These are phyloP conservation scores for Talaromyces thailandensis DNA, from an alignment of 495 filamentous ascomycete genomes.

Conservation along the genomic window DNA sequence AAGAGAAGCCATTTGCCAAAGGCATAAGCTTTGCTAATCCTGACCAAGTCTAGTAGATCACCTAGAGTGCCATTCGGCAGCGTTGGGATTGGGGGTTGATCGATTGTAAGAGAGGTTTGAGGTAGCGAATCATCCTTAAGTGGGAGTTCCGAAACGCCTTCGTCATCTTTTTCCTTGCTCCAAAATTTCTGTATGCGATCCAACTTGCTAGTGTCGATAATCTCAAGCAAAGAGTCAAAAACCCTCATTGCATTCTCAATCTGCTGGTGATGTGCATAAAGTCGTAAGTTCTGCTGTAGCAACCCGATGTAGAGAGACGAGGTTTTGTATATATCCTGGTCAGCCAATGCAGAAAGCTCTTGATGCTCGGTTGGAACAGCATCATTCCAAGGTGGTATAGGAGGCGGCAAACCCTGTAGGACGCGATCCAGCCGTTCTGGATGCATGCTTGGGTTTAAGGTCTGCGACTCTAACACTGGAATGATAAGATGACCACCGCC, in stretches of 20 bases:
- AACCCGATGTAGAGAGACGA: slow-evolving; percentile 26
- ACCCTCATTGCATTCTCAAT: slow-evolving; percentile 19
- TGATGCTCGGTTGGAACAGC: slow-evolving; percentile 12
- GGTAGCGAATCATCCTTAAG: slow-evolving; percentile 10
- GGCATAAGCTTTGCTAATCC: slow-evolving; percentile 30
- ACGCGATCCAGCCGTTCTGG: slow-evolving; percentile 31
- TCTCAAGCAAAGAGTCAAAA: slow-evolving; percentile 27
- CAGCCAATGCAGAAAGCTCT: slow-evolving; percentile 15
- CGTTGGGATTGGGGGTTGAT: slow-evolving; percentile 29
- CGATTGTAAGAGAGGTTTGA: slow-evolving; percentile 9
- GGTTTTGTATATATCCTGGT: slow-evolving; percentile 27
- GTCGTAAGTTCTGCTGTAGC: slow-evolving; percentile 27
- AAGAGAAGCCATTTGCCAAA: slow-evolving; percentile 49
- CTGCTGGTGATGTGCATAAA: slow-evolving; percentile 16
- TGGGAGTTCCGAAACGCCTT: slow-evolving; percentile 2
- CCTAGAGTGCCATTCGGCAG: slow-evolving; percentile 41
- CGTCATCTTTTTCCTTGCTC: slow-evolving; percentile 11
- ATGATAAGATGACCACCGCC: slow-evolving; percentile 34
- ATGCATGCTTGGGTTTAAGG: slow-evolving; percentile 26
- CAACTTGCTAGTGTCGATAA: slow-evolving; percentile 31
- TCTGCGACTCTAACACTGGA: slow-evolving; percentile 43
- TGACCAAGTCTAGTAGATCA: slow-evolving; percentile 44
- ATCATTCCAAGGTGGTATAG: slow-evolving; percentile 30
- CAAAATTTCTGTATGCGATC: slow-evolving; percentile 30
- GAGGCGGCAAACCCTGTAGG: slow-evolving; percentile 19